Evolutionary conservation across 257 asterid genomes (phyloP), one percentile per base, ranked within the genome.

Genomic region (Nicotiana otophora): DNA sequence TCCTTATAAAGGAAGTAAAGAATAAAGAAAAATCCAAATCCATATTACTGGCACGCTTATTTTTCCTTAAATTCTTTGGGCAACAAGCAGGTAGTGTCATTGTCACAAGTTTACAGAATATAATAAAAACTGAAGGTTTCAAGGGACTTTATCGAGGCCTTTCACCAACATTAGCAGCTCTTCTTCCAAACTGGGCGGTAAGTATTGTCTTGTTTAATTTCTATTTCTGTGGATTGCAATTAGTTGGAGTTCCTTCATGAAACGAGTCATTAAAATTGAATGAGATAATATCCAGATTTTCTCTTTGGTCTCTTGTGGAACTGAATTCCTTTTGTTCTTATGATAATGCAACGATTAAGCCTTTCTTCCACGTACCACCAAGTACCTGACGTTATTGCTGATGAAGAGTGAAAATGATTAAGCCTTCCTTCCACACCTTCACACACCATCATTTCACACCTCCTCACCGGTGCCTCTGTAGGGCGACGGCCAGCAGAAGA

Each of bases 121-220:
- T 96, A 60, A 84, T 96, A 81, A 88, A 87, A 36, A 88, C 86
- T 15, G 98, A 96, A 90, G 99, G 99, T 70, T 58, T 91, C 61
- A 89, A 86, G 92, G 99, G 99, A 77, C 92, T 96, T 80, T 96
- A 96, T 87, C 98, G 98, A 46, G 99, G 99, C 67, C 99, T 96
- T 83, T 91, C 99, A 72, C 98, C 99, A 55, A 94, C 98, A 77
- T 69, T 96, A 88, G 81, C 94, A 34, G 99, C 98, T 81, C 89
- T 96, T 79, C 99, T 96, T 90, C 99, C 99, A 1, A 96, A 93
- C 87, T 96, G 99, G 99, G 99, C 99, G 74, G 99, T 96, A 87
- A 91, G 97, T 88, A 79, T 82, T 84, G 5, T 83, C 77, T 78
- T 85, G 26, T 77, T 76, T n/a, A 77, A 53, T 57, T 55, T 77